Evolutionary conservation across 2,329 filamentous ascomycete species (phyloP).

Genomic region (Acarospora socialis): DNA sequence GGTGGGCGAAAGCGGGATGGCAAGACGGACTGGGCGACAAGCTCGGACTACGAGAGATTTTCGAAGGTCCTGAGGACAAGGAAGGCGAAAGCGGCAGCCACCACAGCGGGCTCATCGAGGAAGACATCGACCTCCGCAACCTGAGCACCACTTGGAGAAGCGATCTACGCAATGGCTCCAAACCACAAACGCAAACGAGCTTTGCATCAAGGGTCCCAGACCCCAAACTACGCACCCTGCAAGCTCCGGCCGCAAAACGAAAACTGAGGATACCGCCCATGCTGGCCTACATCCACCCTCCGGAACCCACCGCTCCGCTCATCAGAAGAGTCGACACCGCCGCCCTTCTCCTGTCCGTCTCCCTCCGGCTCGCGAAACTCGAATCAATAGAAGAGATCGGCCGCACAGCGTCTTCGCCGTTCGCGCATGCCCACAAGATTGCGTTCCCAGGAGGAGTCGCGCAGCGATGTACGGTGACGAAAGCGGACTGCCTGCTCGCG

Average conservation of each 20-base stretch:
- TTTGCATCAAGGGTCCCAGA: constrained; percentile 22
- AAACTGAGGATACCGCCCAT: constrained; percentile 52
- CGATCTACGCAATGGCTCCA: constrained; percentile 13
- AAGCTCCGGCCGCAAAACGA: constrained; percentile 8
- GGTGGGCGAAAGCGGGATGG: constrained; percentile 51
- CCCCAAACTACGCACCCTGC: constrained; percentile 4
- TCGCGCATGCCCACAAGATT: constrained; percentile 66
- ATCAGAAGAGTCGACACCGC: constrained; percentile 83
- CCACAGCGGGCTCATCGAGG: constrained; percentile 31
- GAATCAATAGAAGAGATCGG: constrained; percentile 51
- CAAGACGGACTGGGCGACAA: constrained; percentile 68
- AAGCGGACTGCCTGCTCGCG: constrained; percentile 66
- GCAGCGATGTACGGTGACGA: constrained; percentile 64
- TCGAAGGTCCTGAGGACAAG: constrained; percentile 31
- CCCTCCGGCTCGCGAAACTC: constrained; percentile 74
- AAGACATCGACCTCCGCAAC: constrained; percentile 39
- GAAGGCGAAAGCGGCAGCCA: constrained; percentile 26
- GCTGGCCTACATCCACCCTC: constrained; percentile 67
- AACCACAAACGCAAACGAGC: constrained; percentile 1
- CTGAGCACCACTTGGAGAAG: constrained; percentile 39
- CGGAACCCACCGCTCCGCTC: constrained; percentile 41
- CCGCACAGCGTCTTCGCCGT: constrained; percentile 47
- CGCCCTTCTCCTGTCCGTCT: constrained; percentile 64
- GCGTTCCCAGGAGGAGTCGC: constrained; percentile 74
- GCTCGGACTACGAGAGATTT: constrained; percentile 53